Evolutionary conservation across 2,329 filamentous ascomycete genomes (phyloP).

Genomic region (Hypoxylon sp.): DNA sequence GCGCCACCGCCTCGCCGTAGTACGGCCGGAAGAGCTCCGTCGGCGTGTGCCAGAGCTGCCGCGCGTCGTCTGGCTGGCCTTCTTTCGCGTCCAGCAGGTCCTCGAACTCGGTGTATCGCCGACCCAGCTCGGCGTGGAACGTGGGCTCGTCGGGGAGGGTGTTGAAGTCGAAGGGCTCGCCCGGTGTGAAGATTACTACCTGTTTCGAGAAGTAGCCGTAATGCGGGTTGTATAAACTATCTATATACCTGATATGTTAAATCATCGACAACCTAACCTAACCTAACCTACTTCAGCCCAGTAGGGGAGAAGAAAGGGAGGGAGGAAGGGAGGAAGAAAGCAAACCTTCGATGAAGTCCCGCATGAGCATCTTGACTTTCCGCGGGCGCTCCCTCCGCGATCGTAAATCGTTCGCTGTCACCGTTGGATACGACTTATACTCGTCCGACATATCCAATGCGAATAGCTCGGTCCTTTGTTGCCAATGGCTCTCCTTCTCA

Average conservation of each 20-base stretch:
- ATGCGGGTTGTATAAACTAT: slow-evolving; percentile 91
- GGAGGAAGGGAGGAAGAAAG: slow-evolving; percentile 20
- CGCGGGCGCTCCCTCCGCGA: slow-evolving; percentile 77
- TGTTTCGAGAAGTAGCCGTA: slow-evolving; percentile 98
- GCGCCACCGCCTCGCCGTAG: slow-evolving; percentile 96
- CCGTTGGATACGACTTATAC: slow-evolving; percentile 81
- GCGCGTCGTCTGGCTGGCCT: slow-evolving; percentile 68
- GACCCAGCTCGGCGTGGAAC: slow-evolving; percentile 79
- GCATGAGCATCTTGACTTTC: slow-evolving; percentile 94
- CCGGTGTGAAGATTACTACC: slow-evolving; percentile 93
- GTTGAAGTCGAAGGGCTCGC: slow-evolving; percentile 89
- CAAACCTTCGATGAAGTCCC: slow-evolving; percentile 95
- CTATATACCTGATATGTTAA: too few relatives aligned
- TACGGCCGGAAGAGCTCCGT: slow-evolving; percentile 96
- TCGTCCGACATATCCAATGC: slow-evolving; percentile 81
- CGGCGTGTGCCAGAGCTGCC: slow-evolving; percentile 97
- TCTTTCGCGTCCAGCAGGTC: slow-evolving; percentile 79
- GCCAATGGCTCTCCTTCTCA: slow-evolving; percentile 78
- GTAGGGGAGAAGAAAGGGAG: too few relatives aligned
- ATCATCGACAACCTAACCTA: too few relatives aligned
- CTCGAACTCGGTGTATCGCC: slow-evolving; percentile 89
- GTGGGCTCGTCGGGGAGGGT: slow-evolving; percentile 82
- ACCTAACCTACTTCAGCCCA: too few relatives aligned
- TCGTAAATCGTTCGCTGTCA: slow-evolving; percentile 83
- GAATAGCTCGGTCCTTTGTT: slow-evolving; percentile 80